Evolutionary conservation across 2,329 filamentous ascomycete genomes (phyloP).

Genomic region (Sclerotinia sclerotiorum): DNA sequence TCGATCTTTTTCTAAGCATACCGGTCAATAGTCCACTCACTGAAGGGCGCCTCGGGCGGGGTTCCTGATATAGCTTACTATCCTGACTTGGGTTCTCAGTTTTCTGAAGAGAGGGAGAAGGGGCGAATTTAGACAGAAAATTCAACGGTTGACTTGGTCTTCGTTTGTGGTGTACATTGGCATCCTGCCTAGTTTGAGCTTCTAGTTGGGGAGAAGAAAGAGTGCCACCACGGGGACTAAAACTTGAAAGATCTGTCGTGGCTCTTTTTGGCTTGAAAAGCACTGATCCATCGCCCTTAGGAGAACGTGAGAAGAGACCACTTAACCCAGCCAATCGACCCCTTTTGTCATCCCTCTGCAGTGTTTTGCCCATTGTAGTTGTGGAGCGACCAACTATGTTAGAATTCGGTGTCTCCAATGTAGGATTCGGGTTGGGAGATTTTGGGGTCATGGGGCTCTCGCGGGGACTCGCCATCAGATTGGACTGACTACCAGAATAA

Average conservation of each 20-base stretch:
- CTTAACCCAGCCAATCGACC: slow-evolving; percentile 11
- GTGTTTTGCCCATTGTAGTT: slow-evolving; percentile 11
- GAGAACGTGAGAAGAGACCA: slow-evolving; percentile 13
- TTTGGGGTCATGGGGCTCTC: not conserved
- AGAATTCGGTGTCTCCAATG: not conserved
- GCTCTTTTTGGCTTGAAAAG: slow-evolving; percentile 19
- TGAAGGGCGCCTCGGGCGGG: slow-evolving; percentile 31
- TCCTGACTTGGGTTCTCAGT: slow-evolving; percentile 7
- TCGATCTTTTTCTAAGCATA: slow-evolving; percentile 32
- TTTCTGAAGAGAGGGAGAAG: slow-evolving; percentile 16
- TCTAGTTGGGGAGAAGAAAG: slow-evolving; percentile 9
- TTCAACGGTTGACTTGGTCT: slow-evolving; percentile 21
- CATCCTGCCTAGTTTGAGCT: not conserved
- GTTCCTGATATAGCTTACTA: slow-evolving; percentile 18
- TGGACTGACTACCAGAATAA: slow-evolving; percentile 36
- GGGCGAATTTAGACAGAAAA: slow-evolving; percentile 21
- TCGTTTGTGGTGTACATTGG: not conserved
- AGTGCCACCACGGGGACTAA: not conserved
- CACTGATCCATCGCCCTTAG: slow-evolving; percentile 6
- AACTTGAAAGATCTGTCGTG: slow-evolving; percentile 16
- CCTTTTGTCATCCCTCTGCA: slow-evolving; percentile 10
- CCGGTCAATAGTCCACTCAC: slow-evolving; percentile 34
- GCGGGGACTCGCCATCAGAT: slow-evolving; percentile 25
- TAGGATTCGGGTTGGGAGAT: not conserved
- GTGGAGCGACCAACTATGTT: not conserved